Conservation (phyloP, 2,329 filamentous ascomycete genomes). For the Hypoxylon rubiginosum region DNA sequence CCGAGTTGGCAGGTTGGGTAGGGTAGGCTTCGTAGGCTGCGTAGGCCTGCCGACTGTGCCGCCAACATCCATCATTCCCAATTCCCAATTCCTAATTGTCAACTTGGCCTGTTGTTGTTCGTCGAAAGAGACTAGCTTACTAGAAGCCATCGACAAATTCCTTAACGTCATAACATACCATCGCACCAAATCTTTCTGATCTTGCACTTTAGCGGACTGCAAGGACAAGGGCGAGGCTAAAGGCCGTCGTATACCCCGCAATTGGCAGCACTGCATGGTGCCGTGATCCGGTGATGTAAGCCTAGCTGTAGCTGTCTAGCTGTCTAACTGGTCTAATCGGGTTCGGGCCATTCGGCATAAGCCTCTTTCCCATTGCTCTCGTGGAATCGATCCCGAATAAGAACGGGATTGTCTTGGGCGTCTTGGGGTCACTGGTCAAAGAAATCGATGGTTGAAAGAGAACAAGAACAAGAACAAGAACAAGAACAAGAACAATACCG, state of each 20-base stretch:
- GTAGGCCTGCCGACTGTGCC: no score
- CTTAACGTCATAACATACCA: constrained; percentile 39
- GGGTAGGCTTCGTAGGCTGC: not conserved
- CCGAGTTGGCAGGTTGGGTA: not conserved
- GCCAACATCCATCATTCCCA: constrained; percentile 4
- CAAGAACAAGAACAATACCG: constrained; percentile 11
- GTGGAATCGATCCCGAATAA: constrained; percentile 19
- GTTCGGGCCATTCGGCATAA: constrained; percentile 19
- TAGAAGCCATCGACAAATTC: constrained; percentile 10
- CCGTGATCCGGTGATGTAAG: not conserved
- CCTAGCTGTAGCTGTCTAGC: no score
- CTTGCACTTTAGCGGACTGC: constrained; percentile 5
- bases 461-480: no score
- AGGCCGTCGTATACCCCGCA: constrained; percentile 35
- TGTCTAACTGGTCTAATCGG: no score
- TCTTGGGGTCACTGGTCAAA: no score
- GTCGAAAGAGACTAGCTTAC: constrained; percentile 1
- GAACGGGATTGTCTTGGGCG: constrained; percentile 39
- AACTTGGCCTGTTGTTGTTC: constrained; percentile 10
- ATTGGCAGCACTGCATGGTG: constrained; percentile 28
- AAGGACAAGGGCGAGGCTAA: constrained; percentile 15
- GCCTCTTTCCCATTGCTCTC: constrained; percentile 18
- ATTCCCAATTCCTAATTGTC: no score
- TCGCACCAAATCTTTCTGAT: constrained; percentile 6
- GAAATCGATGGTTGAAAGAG: constrained; percentile 27